A percentile compares a stretch with the other conserved stretches of the same genome.
phyloP scores from a whole-genome alignment of 129 eudicot species.

The Flaveria ramosissima region DNA sequence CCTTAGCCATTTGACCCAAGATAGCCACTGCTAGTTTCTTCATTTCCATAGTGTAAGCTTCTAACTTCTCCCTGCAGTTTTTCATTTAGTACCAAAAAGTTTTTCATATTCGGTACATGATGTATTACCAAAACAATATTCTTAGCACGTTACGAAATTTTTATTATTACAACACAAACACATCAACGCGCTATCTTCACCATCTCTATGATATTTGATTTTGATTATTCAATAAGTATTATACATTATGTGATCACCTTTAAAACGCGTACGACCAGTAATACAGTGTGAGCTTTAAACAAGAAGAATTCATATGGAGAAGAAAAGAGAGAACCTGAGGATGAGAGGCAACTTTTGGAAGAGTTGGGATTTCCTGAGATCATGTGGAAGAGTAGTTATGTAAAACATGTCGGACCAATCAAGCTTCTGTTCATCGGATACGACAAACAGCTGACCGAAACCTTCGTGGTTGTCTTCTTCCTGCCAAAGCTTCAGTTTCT shows the following conservation, averaged over 20 bases:
- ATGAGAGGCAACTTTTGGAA: constrained; percentile 49
- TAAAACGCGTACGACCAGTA: background rate
- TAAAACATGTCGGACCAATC: constrained; percentile 85
- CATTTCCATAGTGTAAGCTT: constrained; percentile 22
- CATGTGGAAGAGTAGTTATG: constrained; percentile 58
- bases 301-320: background rate
- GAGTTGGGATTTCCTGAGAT: constrained; percentile 42
- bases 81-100: background rate
- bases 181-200: no score
- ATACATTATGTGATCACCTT: background rate
- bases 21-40: constrained; percentile 21
- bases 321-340: constrained; percentile 47
- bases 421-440: constrained; percentile 75
- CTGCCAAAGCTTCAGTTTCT: constrained; percentile 60
- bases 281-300: background rate
- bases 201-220: no score
- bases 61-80: constrained; percentile 19
- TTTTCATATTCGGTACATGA: background rate
- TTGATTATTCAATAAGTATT: no score
- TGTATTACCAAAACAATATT: background rate
- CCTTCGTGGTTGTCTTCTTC: constrained; percentile 62
- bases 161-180: background rate
- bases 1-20: constrained; percentile 27
- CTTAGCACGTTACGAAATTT: background rate
- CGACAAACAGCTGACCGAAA: constrained; percentile 73